Base-by-base conservation (phyloP, 2,329 filamentous ascomycete genomes). In the Colletotrichum higginsianum region DNA sequence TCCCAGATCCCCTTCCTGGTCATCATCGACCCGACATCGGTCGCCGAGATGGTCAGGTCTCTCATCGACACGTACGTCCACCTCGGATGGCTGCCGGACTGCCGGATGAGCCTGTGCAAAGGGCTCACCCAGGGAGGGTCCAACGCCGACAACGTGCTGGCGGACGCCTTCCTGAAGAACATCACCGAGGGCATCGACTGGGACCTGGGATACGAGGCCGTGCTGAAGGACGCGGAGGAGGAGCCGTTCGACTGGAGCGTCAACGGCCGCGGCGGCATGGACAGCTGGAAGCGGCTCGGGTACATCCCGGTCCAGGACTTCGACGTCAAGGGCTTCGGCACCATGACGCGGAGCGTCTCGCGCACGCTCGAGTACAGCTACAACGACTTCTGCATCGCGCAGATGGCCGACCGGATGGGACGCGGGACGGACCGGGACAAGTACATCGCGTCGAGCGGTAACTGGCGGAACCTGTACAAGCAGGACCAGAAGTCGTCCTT, bases 311-410 rank as follows among this genome's bases (percentile, higher is more conserved):
- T 88, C 0, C 86, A 92, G 68, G 91, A 94, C 73, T 89, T 89
- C 66, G 92, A 95, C 78, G 83, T 84, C 78, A 84, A 84, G 68
- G 92, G 91, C 2, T 88, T 89, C n/a, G 93, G 93, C 0, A 89
- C 90, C 0, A 87, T 92, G 79, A 94, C 93, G 0, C 86, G 93
- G 8, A 91, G 88, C 73, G 87, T 95, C 35, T 94, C 91, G 1
- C 86, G 93, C 9, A 94, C 92, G 0, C 87, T 95, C 0, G 93
- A 95, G 78, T 95, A 95, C 78, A 89, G 91, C 8, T 95, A 95
- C 80, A 90, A 95, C 74, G 93, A 95, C 81, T 95, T 90, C 76
- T 90, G 89, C 74, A 90, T 93, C 66, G 85, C 90, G 0, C 84
- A 89, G 57, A 88, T 94, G 67, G 91, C 92, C 0, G 84, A 85